These are phyloP conservation scores for Cryptosporidium viatorum DNA, from an alignment of 169 alveolate genomes.

Conservation along the genomic window DNA sequence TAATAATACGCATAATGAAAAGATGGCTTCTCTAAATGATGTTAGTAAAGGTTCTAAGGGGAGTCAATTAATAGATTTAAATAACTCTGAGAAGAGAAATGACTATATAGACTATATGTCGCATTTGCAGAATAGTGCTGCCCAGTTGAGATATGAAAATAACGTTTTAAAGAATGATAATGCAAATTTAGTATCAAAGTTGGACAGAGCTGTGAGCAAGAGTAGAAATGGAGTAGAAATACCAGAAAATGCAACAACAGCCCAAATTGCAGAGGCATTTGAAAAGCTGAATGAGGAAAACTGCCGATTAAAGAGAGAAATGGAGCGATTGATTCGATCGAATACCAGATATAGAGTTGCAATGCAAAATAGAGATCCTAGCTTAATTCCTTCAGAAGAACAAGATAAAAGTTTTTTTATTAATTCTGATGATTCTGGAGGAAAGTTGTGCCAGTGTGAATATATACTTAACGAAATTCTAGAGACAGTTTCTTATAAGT, in stretches of 20 bases:
- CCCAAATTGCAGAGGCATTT: constrained; percentile 62
- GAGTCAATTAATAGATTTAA: constrained; percentile 56
- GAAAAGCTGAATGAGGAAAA: constrained; percentile 40
- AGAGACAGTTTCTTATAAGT: constrained; percentile 61
- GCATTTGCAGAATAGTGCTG: constrained; percentile 57
- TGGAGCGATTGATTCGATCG: constrained; percentile 67
- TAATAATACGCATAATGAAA: background rate
- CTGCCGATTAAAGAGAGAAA: constrained; percentile 49
- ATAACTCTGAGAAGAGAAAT: background rate
- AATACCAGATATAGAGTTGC: constrained; percentile 62
- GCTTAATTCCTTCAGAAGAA: constrained; percentile 40
- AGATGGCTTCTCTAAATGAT: constrained; percentile 13
- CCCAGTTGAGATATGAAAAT: constrained; percentile 50
- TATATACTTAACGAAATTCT: constrained; percentile 59
- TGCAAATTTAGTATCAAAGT: constrained; percentile 43
- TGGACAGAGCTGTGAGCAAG: constrained; percentile 59
- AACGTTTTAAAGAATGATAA: constrained; percentile 57
- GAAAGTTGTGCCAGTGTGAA: constrained; percentile 46
- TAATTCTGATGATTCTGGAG: background rate
- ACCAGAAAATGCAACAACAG: constrained; percentile 71
- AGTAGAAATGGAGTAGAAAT: constrained; percentile 69
- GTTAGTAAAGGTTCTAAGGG: background rate
- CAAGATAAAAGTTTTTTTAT: background rate
- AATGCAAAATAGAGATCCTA: constrained; percentile 72
- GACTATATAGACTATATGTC: constrained; percentile 51